phyloP scores from a whole-genome alignment of 441 rosid species.

The Eutrema salsugineum region DNA sequence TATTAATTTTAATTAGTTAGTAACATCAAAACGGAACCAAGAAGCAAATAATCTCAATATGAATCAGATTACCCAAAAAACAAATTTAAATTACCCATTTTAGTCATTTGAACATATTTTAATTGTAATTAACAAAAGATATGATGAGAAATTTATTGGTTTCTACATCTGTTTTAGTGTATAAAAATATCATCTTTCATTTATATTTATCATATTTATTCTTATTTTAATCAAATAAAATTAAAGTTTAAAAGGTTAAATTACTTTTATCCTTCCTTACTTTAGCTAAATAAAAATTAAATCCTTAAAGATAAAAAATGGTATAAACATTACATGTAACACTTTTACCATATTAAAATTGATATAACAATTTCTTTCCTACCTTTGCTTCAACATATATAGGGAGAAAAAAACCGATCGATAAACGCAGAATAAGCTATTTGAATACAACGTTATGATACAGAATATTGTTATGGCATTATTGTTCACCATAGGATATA shows the following conservation, averaged over 20 bases:
- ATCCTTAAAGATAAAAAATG: neutral
- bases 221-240: neutral
- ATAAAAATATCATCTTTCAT: neutral
- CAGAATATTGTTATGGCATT: constrained; percentile 79
- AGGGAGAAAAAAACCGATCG: neutral
- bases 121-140: too few relatives aligned
- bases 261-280: too few relatives aligned
- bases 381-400: neutral
- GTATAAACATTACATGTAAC: neutral
- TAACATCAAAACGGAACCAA: too few relatives aligned
- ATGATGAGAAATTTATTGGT: too few relatives aligned
- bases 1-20: too few relatives aligned
- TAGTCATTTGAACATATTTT: too few relatives aligned
- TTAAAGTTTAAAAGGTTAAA: too few relatives aligned
- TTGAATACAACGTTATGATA: constrained; percentile 12
- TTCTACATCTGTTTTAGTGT: neutral
- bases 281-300: neutral
- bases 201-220: neutral
- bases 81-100: too few relatives aligned
- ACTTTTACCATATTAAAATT: too few relatives aligned
- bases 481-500: constrained; percentile 66
- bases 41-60: too few relatives aligned
- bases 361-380: too few relatives aligned
- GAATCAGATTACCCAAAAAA: too few relatives aligned
- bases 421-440: neutral